Evolutionary conservation across 2,329 filamentous ascomycete species (phyloP), one percentile per base, ranked within the genome.

Genomic region (Cladosporium sp.): DNA sequence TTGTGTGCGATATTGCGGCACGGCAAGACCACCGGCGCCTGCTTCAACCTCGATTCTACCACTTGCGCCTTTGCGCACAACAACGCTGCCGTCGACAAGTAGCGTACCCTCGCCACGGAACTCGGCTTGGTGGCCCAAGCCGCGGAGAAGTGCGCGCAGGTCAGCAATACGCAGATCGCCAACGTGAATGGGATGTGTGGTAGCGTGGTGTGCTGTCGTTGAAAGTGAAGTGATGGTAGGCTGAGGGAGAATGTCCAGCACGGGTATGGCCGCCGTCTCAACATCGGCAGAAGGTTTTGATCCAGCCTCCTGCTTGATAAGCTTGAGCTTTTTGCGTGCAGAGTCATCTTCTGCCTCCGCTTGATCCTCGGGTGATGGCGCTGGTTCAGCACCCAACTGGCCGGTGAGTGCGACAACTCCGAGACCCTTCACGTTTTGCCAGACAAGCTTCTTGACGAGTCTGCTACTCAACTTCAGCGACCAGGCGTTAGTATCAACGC

Each of bases 401-500:
- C 93, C 95, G 2, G 92, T 96, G 64, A 99, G 84, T n/a, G 94
- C 96, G 18, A 97, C 94, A 65, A 99, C 92, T 46, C 92, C 91
- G 8, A 98, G 82, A 2, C 91, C 93, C 65, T 92, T 89, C 28
- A 98, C 93, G 66, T 92, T 93, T 80, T 98, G 95, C 95, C 95
- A 98, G 74, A 91, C 92, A 67, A 99, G 84, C 71, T 90, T 90
- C 78, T 92, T 92, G 66, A 96, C 91, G 23, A 99, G 86, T 53
- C 86, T 82, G 71, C 94, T 91, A 58, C 92, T 93, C 21, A 99
- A 85, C 78, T 93, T 96, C 67, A 99, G 91, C 28, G 91, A 89
- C 95, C 96, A 99, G 4, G 95, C 93, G 76, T 98, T 97, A 5
- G 94, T 98, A 76, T 99, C 95, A 50, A 98, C 94, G 74, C 93